Percentiles rank a stretch among this genome's conserved stretches.
These are phyloP conservation scores for Neurospora sp. DNA, from an alignment of 495 filamentous ascomycete species.

Conservation along the genomic window DNA sequence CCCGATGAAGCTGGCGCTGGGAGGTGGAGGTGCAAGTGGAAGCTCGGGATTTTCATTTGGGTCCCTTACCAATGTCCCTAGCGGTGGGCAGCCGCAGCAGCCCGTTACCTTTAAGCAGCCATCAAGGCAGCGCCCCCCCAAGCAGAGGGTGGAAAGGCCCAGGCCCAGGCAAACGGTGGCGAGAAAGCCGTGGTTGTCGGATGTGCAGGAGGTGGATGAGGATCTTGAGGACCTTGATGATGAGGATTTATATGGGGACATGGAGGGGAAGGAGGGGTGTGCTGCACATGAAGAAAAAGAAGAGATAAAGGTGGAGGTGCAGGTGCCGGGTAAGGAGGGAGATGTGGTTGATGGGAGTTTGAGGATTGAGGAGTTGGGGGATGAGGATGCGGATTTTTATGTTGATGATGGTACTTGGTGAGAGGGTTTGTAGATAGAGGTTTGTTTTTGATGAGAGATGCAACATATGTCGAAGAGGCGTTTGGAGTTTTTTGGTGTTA, in stretches of 20 bases:
- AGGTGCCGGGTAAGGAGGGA: not conserved
- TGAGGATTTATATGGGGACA: too few species aligned
- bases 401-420: not conserved
- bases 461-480: not conserved
- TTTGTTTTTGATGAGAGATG: not conserved
- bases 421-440: not conserved
- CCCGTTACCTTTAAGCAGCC: too few species aligned
- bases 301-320: not conserved
- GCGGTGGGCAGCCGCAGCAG: too few species aligned
- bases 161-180: not conserved
- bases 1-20: not conserved
- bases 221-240: not conserved
- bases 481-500: not conserved
- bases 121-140: too few species aligned
- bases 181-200: not conserved
- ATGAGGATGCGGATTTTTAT: not conserved
- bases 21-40: too few species aligned
- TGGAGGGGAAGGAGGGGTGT: not conserved
- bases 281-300: not conserved
- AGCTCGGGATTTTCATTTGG: too few species aligned
- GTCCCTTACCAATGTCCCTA: too few species aligned
- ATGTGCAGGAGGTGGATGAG: not conserved
- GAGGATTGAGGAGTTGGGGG: not conserved
- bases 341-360: not conserved
- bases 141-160: too few species aligned